Evolutionary conservation across 768 basidiomycete genomes (phyloP).

Genomic region (Lyophyllum atratum): DNA sequence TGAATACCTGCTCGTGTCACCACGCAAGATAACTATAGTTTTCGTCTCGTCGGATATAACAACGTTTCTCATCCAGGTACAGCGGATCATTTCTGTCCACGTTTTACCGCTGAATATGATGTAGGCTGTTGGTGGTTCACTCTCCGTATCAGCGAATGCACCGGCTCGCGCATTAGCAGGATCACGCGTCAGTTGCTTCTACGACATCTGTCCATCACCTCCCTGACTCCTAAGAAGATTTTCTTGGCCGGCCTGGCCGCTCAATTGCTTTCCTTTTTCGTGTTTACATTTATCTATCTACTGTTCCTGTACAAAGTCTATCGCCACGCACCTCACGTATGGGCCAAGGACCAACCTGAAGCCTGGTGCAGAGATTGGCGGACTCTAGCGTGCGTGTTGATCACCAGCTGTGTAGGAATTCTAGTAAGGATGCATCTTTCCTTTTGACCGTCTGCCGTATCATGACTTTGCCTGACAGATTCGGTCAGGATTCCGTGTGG

Average conservation of each 20-base stretch:
- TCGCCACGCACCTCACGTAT: slow-evolving; percentile 38
- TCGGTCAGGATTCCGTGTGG: slow-evolving; percentile 61
- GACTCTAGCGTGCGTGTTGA: slow-evolving; percentile 47
- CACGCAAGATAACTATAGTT: slow-evolving; percentile 50
- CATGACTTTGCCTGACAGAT: slow-evolving; percentile 36
- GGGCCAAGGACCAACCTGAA: slow-evolving; percentile 36
- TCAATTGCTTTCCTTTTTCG: slow-evolving; percentile 53
- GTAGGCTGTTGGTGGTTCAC: slow-evolving; percentile 28
- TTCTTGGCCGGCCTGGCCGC: slow-evolving; percentile 59
- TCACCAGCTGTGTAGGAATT: slow-evolving; percentile 62
- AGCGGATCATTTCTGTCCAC: neutral
- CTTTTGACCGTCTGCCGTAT: neutral
- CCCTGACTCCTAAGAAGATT: slow-evolving; percentile 31
- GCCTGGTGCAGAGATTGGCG: slow-evolving; percentile 62
- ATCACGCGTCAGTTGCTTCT: slow-evolving; percentile 33
- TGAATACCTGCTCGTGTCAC: slow-evolving; percentile 49
- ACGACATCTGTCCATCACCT: neutral
- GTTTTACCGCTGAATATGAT: too few species aligned
- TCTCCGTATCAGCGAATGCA: slow-evolving; percentile 44
- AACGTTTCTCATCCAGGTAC: slow-evolving; percentile 68
- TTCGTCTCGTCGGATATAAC: slow-evolving; percentile 66
- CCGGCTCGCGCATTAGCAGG: slow-evolving; percentile 27
- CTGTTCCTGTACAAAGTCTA: slow-evolving; percentile 34
- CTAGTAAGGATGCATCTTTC: slow-evolving; percentile 39
- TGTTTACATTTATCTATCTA: neutral